Conservation (phyloP, 352 stramenopile genomes). For the Globisporangium carolinianum region DNA sequence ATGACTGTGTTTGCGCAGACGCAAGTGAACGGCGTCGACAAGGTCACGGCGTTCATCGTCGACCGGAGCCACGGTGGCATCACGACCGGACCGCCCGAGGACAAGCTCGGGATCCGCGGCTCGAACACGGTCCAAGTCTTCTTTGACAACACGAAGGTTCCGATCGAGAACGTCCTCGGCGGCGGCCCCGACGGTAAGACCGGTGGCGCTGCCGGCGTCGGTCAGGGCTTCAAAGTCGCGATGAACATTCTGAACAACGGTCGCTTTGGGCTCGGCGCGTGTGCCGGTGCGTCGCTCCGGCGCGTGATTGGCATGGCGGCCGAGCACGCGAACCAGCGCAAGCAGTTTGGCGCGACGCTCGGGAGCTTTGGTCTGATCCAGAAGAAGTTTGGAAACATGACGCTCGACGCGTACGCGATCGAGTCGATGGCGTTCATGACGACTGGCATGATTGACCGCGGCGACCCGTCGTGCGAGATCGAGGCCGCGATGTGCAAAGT, state of each 20-base stretch:
- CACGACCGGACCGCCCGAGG: constrained; percentile 89
- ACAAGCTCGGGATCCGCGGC: constrained; percentile 96
- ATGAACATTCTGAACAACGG: constrained; percentile 95
- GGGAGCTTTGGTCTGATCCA: constrained; percentile 81
- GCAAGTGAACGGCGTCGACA: constrained; percentile 94
- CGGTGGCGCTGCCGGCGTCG: constrained; percentile 61
- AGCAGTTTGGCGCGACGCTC: constrained; percentile 73
- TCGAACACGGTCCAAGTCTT: constrained; percentile 96
- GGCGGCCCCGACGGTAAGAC: constrained; percentile 69
- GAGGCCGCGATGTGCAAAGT: constrained; percentile 88
- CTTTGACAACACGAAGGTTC: constrained; percentile 94
- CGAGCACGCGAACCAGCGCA: constrained; percentile 71
- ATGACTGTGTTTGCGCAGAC: constrained; percentile 97
- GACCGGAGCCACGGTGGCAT: constrained; percentile 91
- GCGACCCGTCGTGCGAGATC: constrained; percentile 80
- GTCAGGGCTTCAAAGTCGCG: constrained; percentile 89
- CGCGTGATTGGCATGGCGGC: constrained; percentile 58
- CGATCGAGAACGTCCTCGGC: constrained; percentile 87
- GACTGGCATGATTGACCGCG: constrained; percentile 85
- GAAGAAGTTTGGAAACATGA: constrained; percentile 85
- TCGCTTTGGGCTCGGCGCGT: constrained; percentile 77
- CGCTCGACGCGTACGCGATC: constrained; percentile 75
- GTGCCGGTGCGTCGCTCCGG: constrained; percentile 59
- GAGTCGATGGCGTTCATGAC: constrained; percentile 89
- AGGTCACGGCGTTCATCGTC: constrained; percentile 97